phyloP scores from a whole-genome alignment of 2,329 filamentous ascomycete species.

The Aspergillus puulaauensis region DNA sequence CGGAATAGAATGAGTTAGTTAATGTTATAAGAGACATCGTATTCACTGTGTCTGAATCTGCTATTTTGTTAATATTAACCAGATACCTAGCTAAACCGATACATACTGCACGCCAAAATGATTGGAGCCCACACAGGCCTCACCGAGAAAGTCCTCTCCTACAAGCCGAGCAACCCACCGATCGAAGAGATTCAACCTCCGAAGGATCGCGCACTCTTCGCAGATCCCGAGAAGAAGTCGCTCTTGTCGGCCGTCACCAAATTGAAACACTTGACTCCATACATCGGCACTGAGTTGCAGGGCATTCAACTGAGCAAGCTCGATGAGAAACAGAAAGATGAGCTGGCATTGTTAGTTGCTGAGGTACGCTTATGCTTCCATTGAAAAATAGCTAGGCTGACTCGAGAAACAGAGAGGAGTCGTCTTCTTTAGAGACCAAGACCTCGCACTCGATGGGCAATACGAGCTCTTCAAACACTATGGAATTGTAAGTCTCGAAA shows the following conservation, averaged over 20 bases:
- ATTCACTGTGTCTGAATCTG: not conserved
- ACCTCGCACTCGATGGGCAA: not conserved
- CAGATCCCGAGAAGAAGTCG: not conserved
- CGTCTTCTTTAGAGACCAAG: conserved; percentile 2
- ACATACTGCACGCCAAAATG: conserved; percentile 1
- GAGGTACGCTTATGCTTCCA: not conserved
- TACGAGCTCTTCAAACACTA: not conserved
- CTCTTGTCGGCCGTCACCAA: conserved; percentile 3
- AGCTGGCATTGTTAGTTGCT: not conserved
- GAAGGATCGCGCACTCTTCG: not conserved
- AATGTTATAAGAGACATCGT: not conserved
- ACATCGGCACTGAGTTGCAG: not conserved
- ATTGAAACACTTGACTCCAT: conserved; percentile 5
- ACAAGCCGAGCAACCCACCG: not conserved
- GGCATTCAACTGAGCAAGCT: conserved; percentile 3
- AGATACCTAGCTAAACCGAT: not conserved
- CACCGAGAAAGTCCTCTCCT: not conserved
- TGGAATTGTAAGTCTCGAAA: not conserved
- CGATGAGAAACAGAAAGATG: conserved; percentile 1
- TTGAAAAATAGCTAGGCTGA: not conserved
- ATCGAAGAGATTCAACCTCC: conserved; percentile 1
- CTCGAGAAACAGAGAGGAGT: not conserved
- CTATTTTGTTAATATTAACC: not conserved
- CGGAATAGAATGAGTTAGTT: not conserved
- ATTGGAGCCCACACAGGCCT: not conserved